These are phyloP conservation scores for Cyberlindnera lachancei DNA, from an alignment of 805 yeast genomes.

Conservation along the genomic window DNA sequence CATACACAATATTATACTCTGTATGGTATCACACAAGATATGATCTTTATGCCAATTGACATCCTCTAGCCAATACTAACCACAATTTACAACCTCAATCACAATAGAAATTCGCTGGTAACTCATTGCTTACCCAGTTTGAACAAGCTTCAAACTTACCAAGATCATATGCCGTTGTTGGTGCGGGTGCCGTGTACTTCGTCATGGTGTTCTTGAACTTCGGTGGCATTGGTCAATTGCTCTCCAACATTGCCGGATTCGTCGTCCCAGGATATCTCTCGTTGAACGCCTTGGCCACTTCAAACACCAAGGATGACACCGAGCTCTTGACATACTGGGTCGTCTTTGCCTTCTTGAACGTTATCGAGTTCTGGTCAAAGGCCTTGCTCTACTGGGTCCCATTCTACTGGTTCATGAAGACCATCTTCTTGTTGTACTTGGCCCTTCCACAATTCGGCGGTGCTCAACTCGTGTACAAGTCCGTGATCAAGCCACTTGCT, in stretches of 20 bases:
- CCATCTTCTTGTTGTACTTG: conserved; percentile 77
- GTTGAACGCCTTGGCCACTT: conserved; percentile 71
- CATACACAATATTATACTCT: too few species aligned
- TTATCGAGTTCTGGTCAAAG: conserved; percentile 92
- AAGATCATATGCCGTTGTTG: conserved; percentile 77
- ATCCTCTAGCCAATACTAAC: too few species aligned
- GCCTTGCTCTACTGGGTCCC: conserved; percentile 94
- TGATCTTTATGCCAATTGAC: too few species aligned
- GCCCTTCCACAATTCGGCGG: conserved; percentile 87
- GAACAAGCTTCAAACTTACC: conserved; percentile 40
- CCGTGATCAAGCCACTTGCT: conserved; percentile 59
- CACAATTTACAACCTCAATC: too few species aligned
- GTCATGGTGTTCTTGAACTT: conserved; percentile 78
- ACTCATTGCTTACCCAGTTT: conserved; percentile 18
- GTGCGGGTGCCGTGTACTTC: conserved; percentile 57
- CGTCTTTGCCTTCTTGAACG: conserved; percentile 87
- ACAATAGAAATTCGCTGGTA: conserved; percentile 15
- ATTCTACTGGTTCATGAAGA: conserved; percentile 91
- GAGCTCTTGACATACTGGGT: conserved; percentile 95
- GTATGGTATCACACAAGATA: too few species aligned
- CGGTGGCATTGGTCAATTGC: conserved; percentile 92
- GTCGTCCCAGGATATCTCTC: conserved; percentile 88
- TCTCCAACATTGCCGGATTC: conserved; percentile 89
- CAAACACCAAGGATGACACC: conserved; percentile 68
- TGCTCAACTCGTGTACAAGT: conserved; percentile 62